Conservation (phyloP, 805 yeast genomes). For the Candida multigemmis region DNA sequence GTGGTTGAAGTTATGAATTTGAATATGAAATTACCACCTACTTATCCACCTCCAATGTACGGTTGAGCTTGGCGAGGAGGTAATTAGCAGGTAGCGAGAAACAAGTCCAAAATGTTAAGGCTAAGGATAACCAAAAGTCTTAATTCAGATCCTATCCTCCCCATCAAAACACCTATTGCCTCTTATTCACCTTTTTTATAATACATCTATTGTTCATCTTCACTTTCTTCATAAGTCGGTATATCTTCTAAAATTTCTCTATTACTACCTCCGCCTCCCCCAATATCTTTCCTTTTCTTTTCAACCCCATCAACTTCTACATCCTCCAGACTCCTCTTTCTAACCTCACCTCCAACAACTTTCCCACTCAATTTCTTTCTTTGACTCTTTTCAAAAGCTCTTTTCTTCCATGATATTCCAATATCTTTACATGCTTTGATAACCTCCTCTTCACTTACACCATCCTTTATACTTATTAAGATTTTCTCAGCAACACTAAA, state of each 20-base stretch:
- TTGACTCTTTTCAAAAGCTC: constrained; percentile 35
- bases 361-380: constrained; percentile 4
- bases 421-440: constrained; percentile 48
- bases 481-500: constrained; percentile 73
- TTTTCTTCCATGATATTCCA: constrained; percentile 49
- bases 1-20: no score
- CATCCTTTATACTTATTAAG: constrained; percentile 74
- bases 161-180: no score
- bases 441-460: constrained; percentile 74
- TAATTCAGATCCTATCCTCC: no score
- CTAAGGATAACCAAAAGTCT: no score
- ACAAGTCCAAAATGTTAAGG: no score
- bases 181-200: no score
- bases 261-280: background rate
- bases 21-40: no score
- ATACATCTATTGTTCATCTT: constrained; percentile 14
- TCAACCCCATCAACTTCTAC: constrained; percentile 3
- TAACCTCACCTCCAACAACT: constrained; percentile 1
- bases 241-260: constrained; percentile 17
- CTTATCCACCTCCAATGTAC: no score
- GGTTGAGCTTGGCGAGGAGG: no score
- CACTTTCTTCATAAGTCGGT: constrained; percentile 35
- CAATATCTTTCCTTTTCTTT: constrained; percentile 1
- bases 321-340: constrained; percentile 7
- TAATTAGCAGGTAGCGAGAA: no score